Base-by-base conservation (phyloP, 1,139 yeast species). In the Trichomonascaceae sp. region DNA sequence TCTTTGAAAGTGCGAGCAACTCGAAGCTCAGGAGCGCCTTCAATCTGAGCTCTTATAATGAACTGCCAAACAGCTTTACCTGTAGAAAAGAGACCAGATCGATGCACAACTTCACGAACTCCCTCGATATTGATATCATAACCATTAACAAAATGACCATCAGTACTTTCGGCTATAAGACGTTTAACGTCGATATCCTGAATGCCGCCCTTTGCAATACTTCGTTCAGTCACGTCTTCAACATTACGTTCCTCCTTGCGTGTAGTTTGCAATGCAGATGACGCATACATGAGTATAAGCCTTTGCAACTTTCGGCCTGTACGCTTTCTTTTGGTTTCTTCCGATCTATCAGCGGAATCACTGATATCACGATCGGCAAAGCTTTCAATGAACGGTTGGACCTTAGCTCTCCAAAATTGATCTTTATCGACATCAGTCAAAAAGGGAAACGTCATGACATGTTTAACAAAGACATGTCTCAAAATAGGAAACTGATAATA, bases 371-470 rank as follows among this genome's bases (percentile, higher is more conserved):
- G 82, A 32, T 77, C 71, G 66, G 87, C 86, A 70, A 91, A 84
- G 56, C 84, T 80, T 65, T 88, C 95, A 62, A 86, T 78, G 65
- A 90, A 89, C 43, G 83, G 83, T 67, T 90, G 96, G 0, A 89
- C 84, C 43, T 85, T 84, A 48, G 75, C 76, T 56, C 81, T 81
- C 97, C 97, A 91, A 64, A 91, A 87, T 50, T 72, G 71, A 18
- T 71, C 69, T 60, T 81, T 83, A 55, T 78, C 77, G 1, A 80
- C 74, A 36, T 73, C 65, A 2, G 84, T 73, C 22, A 91, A 72
- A 62, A 91, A 84, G 1, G 98, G 98, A 63, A 91, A 86, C 1
- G 84, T 80, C 49, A 77, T 72, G 8, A 90, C 69, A 58, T 83
- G 85, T 51, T 80, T 74, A 45, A 74, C 68, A 64, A 90, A 83